phyloP scores from a whole-genome alignment of 2,329 filamentous ascomycete species.

The Microsporum audouinii region DNA sequence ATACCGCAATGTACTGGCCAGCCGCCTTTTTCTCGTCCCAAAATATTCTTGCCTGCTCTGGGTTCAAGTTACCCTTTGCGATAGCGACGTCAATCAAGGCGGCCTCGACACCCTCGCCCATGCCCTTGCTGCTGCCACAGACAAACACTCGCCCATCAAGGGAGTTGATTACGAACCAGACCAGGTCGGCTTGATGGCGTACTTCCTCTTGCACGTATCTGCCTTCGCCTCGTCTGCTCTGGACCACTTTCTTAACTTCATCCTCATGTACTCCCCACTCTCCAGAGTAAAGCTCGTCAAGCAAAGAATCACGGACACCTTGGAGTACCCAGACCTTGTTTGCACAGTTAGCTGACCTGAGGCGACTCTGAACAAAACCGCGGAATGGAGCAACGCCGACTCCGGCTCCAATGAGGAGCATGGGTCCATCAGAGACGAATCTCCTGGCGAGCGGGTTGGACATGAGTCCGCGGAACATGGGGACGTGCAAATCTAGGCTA shows the following conservation, averaged over 20 bases:
- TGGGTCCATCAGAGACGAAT: conserved; percentile 87
- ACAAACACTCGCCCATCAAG: conserved; percentile 95
- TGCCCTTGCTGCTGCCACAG: conserved; percentile 86
- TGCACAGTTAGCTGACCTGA: conserved; percentile 89
- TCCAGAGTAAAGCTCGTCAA: conserved; percentile 92
- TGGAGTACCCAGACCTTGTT: conserved; percentile 98
- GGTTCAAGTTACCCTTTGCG: conserved; percentile 76
- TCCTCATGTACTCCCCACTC: conserved; percentile 92
- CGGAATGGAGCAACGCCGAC: conserved; percentile 96
- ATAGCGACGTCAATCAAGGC: conserved; percentile 84
- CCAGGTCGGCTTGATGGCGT: conserved; percentile 77
- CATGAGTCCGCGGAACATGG: conserved; percentile 99
- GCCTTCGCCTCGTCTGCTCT: conserved; percentile 64
- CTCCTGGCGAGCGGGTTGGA: conserved; percentile 86
- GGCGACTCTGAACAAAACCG: conserved; percentile 85
- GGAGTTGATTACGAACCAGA: conserved; percentile 95
- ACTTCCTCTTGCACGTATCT: conserved; percentile 97
- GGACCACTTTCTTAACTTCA: conserved; percentile 69
- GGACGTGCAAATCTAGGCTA: conserved; percentile 58
- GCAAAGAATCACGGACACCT: conserved; percentile 80
- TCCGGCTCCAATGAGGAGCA: conserved; percentile 93
- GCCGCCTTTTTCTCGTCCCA: conserved; percentile 86
- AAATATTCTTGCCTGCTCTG: conserved; percentile 71
- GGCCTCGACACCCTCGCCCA: conserved; percentile 91
- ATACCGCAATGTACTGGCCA: conserved; percentile 83